A percentile compares a stretch with the other conserved stretches of the same genome.
phyloP scores from a whole-genome alignment of 108 stramenopile genomes.

The Fistulifera solaris region DNA sequence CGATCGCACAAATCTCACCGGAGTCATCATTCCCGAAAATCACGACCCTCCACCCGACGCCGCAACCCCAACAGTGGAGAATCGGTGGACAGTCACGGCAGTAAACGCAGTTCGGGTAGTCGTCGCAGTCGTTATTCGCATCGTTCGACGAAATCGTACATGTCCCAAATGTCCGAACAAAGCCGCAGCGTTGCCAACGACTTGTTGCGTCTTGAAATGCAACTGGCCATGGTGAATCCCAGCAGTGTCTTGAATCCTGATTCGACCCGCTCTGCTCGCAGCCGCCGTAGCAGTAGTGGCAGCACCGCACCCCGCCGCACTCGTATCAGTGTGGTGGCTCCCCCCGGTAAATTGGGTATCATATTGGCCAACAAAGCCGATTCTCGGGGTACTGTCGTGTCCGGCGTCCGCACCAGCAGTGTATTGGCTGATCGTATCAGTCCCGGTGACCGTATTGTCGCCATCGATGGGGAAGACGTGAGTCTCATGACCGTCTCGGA shows the following conservation, averaged over 20 bases:
- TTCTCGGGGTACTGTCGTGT: conserved; percentile 79
- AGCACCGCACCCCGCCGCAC: conserved; percentile 32
- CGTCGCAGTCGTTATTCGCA: conserved; percentile 60
- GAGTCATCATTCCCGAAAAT: conserved; percentile 28
- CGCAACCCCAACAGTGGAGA: conserved; percentile 14
- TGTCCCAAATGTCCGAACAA: conserved; percentile 82
- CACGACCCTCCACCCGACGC: conserved; percentile 20
- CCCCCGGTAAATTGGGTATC: conserved; percentile 85
- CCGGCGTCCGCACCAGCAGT: conserved; percentile 70
- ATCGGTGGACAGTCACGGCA: conserved; percentile 27
- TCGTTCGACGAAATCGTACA: conserved; percentile 63
- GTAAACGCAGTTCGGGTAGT: conserved; percentile 45
- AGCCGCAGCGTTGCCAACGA: conserved; percentile 82
- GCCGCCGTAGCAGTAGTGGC: conserved; percentile 13
- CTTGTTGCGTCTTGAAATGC: conserved; percentile 73
- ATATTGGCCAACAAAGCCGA: conserved; percentile 86
- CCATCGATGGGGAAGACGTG: conserved; percentile 88
- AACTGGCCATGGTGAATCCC: conserved; percentile 69
- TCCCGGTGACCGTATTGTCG: conserved; percentile 81
- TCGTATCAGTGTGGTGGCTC: conserved; percentile 63
- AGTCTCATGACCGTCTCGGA: conserved; percentile 82
- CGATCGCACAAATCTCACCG: conserved; percentile 55
- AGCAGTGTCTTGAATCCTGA: conserved; percentile 11
- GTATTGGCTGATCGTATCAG: conserved; percentile 66
- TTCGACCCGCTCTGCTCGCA: not conserved